Evolutionary conservation across 2,329 filamentous ascomycete species (phyloP).

Genomic region (Helotiales sp.): DNA sequence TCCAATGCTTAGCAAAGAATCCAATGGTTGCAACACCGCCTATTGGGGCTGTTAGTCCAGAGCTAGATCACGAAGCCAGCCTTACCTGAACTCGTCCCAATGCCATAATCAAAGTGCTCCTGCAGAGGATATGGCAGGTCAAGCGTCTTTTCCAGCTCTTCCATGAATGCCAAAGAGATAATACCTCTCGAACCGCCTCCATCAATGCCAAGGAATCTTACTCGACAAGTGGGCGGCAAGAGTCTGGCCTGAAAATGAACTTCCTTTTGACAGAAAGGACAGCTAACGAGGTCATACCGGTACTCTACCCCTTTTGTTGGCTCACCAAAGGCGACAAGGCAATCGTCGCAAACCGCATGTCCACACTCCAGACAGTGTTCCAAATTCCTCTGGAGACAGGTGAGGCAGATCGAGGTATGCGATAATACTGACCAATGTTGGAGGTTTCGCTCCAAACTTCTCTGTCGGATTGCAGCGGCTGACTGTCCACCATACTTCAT

Average conservation of each 20-base stretch:
- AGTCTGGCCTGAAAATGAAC: constrained; percentile 35
- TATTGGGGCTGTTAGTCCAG: constrained; percentile 23
- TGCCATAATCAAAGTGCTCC: constrained; percentile 36
- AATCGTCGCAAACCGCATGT: constrained; percentile 45
- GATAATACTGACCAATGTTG: constrained; percentile 22
- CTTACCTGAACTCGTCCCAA: constrained; percentile 39
- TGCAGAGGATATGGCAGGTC: constrained; percentile 31
- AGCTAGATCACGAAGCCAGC: neutral
- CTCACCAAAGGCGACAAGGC: constrained; percentile 37
- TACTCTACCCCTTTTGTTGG: constrained; percentile 32
- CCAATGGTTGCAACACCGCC: constrained; percentile 26
- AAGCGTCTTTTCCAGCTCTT: constrained; percentile 32
- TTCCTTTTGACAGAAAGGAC: constrained; percentile 38
- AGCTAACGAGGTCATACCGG: constrained; percentile 38
- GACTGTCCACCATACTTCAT: constrained; percentile 25
- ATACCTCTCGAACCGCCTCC: constrained; percentile 42
- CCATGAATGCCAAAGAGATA: constrained; percentile 35
- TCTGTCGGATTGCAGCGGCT: constrained; percentile 16
- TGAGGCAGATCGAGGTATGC: constrained; percentile 22
- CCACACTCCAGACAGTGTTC: constrained; percentile 40
- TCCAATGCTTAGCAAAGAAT: constrained; percentile 31
- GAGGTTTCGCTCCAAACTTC: constrained; percentile 19
- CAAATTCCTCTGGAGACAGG: constrained; percentile 25
- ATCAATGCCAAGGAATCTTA: constrained; percentile 42
- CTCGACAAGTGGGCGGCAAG: constrained; percentile 39